Percentiles rank a stretch among this genome's conserved stretches.
These are phyloP conservation scores for Plantago ovata DNA, from an alignment of 257 asterid species.

Conservation along the genomic window DNA sequence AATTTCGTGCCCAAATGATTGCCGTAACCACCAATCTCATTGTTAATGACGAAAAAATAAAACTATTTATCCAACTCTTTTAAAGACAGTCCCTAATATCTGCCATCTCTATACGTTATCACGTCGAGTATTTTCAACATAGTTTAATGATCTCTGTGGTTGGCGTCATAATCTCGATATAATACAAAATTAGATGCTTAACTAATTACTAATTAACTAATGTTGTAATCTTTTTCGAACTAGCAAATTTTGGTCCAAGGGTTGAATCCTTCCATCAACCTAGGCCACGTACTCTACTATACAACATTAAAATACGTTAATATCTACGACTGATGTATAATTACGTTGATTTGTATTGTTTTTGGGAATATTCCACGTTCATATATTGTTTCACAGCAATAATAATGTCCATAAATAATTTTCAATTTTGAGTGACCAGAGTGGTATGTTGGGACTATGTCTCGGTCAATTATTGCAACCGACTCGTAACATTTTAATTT, in stretches of 20 bases:
- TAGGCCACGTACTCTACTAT: slow-evolving; percentile 17
- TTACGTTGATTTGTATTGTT: background rate
- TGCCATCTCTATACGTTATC: slow-evolving; percentile 1
- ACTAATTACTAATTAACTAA: background rate
- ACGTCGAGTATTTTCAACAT: background rate
- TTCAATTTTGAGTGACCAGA: background rate
- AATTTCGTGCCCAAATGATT: background rate
- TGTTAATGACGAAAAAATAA: background rate
- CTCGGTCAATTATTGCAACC: slow-evolving; percentile 10
- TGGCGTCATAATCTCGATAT: background rate
- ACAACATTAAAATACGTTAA: slow-evolving; percentile 1
- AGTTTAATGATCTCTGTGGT: background rate
- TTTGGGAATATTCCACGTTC: too few species aligned
- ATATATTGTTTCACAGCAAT: background rate
- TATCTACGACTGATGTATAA: background rate
- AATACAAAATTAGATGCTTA: background rate
- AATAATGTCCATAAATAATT: slow-evolving; percentile 4
- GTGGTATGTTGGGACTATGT: slow-evolving; percentile 11
- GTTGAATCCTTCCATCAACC: background rate
- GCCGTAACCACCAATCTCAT: background rate
- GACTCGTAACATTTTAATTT: background rate
- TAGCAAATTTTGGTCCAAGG: background rate
- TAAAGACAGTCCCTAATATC: background rate
- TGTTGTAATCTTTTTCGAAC: background rate
- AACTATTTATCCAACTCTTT: too few species aligned